Evolutionary conservation across 2,329 filamentous ascomycete species (phyloP).

Genomic region (Diplodia intermedia): DNA sequence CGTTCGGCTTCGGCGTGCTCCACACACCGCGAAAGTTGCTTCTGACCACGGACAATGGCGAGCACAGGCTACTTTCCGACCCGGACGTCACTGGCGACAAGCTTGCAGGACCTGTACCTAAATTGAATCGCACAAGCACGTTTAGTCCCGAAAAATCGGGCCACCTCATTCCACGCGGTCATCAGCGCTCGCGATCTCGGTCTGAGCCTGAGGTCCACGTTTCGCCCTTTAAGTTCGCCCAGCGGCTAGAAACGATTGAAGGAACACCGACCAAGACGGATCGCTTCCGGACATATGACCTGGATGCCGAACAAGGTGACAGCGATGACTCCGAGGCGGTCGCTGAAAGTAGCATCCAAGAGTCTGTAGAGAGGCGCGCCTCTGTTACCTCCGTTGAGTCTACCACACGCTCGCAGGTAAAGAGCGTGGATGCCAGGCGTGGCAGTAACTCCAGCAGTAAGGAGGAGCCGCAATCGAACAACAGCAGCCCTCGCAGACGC

Average conservation of each 20-base stretch:
- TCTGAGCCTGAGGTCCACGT: conserved; percentile 28
- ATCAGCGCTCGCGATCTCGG: conserved; percentile 29
- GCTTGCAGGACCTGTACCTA: conserved; percentile 27
- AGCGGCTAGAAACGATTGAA: conserved; percentile 27
- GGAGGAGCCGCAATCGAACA: conserved; percentile 6
- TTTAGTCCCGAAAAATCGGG: conserved; percentile 17
- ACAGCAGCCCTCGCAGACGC: conserved; percentile 17
- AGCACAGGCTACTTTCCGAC: conserved; percentile 22
- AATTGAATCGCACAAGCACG: conserved; percentile 30
- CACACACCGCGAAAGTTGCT: conserved; percentile 6
- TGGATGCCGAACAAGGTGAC: conserved; percentile 17
- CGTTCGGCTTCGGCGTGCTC: conserved; percentile 17
- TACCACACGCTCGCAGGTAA: conserved; percentile 40
- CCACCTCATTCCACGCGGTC: conserved; percentile 15
- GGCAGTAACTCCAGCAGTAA: conserved; percentile 19
- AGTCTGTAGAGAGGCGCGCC: conserved; percentile 39
- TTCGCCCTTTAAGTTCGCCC: conserved; percentile 26
- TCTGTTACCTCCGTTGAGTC: conserved; percentile 45
- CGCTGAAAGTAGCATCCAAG: conserved; percentile 25
- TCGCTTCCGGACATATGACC: conserved; percentile 7
- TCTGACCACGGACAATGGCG: conserved; percentile 5
- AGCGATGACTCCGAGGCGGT: conserved; percentile 26
- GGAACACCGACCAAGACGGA: conserved; percentile 26
- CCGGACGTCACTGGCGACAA: conserved; percentile 6
- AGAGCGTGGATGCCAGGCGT: conserved; percentile 40